These are phyloP conservation scores for Ophiostoma quercus DNA, from an alignment of 2,329 filamentous ascomycete species.

Conservation along the genomic window DNA sequence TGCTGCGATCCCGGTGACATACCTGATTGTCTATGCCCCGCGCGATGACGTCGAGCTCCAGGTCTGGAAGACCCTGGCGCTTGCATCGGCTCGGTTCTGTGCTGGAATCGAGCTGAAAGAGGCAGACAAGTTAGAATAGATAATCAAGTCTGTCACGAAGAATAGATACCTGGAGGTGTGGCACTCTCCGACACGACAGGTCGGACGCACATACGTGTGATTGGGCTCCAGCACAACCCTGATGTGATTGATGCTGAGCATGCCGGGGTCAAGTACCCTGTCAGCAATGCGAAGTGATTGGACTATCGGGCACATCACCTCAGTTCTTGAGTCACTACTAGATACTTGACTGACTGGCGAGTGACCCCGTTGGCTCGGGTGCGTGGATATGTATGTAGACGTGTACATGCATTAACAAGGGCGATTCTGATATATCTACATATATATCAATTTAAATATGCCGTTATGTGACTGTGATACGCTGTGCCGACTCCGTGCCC, in stretches of 20 bases:
- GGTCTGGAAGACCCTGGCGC: constrained; percentile 31
- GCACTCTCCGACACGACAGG: background rate
- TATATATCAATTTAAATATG: background rate
- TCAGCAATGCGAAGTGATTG: background rate
- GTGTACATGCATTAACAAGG: background rate
- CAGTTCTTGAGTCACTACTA: background rate
- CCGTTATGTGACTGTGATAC: background rate
- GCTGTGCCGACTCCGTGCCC: background rate
- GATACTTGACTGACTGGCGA: background rate
- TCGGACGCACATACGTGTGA: background rate
- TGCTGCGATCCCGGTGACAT: constrained; percentile 34
- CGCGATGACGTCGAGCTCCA: constrained; percentile 36
- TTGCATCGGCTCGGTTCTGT: constrained; percentile 25
- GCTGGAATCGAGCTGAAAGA: constrained; percentile 9
- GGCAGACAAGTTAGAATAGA: background rate
- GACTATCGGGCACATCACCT: background rate
- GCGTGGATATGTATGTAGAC: constrained; percentile 9
- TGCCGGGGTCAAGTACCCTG: background rate
- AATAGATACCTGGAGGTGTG: background rate
- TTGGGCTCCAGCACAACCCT: background rate
- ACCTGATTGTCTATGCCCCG: constrained; percentile 41
- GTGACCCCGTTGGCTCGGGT: background rate
- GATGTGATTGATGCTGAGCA: background rate
- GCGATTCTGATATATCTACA: background rate
- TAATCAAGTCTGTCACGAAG: background rate